Percentiles rank a stretch among this genome's conserved stretches.
These are phyloP conservation scores for sorghum (Sorghum bicolor) DNA, from an alignment of 176 grass and related monocot genomes.

Conservation along the genomic window DNA sequence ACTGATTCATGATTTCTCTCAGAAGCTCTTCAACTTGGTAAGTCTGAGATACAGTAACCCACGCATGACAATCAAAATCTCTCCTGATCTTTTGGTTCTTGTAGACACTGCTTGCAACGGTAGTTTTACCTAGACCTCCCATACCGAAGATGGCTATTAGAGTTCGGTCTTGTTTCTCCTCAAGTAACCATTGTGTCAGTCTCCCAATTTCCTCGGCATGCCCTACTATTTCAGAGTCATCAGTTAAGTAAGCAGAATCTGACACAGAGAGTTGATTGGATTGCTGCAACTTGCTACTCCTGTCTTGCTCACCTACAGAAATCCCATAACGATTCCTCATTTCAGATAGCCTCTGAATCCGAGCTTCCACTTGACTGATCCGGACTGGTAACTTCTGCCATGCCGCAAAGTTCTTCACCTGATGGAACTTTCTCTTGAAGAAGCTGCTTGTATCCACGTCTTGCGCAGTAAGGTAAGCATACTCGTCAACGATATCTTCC, in stretches of 20 bases:
- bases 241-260: conserved; percentile 30
- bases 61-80: conserved; percentile 31
- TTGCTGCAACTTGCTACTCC: background rate
- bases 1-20: conserved; percentile 32
- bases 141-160: conserved; percentile 50
- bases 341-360: conserved; percentile 23
- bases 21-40: conserved; percentile 37
- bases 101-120: conserved; percentile 33
- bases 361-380: conserved; percentile 42
- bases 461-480: conserved; percentile 37
- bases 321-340: conserved; percentile 45
- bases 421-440: conserved; percentile 37
- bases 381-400: conserved; percentile 17
- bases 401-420: conserved; percentile 26
- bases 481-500: conserved; percentile 55
- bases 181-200: conserved; percentile 33
- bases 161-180: conserved; percentile 16
- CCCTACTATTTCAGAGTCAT: conserved; percentile 36
- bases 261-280: background rate
- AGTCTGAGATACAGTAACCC: conserved; percentile 43
- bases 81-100: conserved; percentile 26
- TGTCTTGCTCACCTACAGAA: background rate
- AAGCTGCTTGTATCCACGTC: background rate
- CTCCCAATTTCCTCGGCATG: conserved; percentile 18
- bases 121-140: conserved; percentile 63